A percentile compares a stretch with the other conserved stretches of the same genome.
These are phyloP conservation scores for Geranium rotundifolium DNA, from an alignment of 345 rosid genomes.

Conservation along the genomic window DNA sequence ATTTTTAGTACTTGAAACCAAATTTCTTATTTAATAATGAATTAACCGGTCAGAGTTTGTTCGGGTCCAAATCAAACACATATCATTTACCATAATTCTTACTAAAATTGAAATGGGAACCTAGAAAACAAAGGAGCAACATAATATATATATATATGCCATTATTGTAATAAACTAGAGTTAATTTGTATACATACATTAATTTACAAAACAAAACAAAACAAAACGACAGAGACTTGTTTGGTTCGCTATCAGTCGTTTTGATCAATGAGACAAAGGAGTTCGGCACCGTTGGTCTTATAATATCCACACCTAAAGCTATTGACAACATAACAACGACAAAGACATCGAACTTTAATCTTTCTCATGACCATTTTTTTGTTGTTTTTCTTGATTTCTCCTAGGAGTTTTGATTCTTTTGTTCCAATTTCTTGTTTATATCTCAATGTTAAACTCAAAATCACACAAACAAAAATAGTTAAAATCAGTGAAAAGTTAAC, in stretches of 20 bases:
- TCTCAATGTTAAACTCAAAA: no score
- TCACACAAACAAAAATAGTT: no score
- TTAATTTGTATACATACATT: not conserved
- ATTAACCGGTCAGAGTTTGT: no score
- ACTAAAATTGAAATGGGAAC: not conserved
- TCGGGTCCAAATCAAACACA: no score
- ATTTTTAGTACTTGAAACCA: no score
- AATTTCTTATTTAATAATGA: no score
- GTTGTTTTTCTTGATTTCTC: not conserved
- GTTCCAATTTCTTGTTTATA: no score
- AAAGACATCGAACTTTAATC: not conserved
- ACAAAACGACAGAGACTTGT: constrained; percentile 13
- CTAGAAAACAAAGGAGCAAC: constrained; percentile 13
- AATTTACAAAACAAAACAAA: no score
- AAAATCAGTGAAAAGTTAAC: no score
- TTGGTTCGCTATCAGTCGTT: constrained; percentile 16
- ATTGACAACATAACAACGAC: not conserved
- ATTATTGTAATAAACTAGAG: not conserved
- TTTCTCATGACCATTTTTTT: not conserved
- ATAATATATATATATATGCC: not conserved
- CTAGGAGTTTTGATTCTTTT: not conserved
- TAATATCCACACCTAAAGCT: not conserved
- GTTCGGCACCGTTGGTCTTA: constrained; percentile 15
- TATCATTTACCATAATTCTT: no score
- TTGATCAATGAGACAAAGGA: constrained; percentile 15